These are phyloP conservation scores for Neurospora pannonica DNA, from an alignment of 495 filamentous ascomycete species.

Conservation along the genomic window DNA sequence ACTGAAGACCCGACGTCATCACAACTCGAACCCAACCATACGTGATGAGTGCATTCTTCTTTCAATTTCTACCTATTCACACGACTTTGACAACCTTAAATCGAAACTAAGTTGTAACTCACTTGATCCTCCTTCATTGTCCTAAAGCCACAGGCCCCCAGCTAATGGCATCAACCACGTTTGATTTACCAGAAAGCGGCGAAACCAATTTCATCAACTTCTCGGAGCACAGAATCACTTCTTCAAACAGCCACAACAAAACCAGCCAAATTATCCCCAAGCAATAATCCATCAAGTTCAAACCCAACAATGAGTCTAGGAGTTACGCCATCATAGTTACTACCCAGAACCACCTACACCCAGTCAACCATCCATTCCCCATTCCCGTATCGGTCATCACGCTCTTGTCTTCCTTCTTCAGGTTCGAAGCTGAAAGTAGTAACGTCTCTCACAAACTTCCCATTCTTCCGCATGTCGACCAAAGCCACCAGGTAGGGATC, in stretches of 20 bases:
- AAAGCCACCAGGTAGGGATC: neutral
- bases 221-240: no score
- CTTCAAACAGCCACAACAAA: no score
- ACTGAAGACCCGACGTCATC: neutral
- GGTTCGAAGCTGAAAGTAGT: neutral
- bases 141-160: no score
- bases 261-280: no score
- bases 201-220: no score
- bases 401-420: neutral
- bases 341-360: neutral
- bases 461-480: neutral
- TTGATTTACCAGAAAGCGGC: no score
- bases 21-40: neutral
- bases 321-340: no score
- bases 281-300: neutral
- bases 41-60: neutral
- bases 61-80: neutral
- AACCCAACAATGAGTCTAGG: neutral
- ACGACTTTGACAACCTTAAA: neutral
- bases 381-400: neutral
- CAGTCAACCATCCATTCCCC: neutral
- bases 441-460: neutral
- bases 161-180: no score
- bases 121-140: no score
- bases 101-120: neutral